phyloP scores from a whole-genome alignment of 2,329 filamentous ascomycete species.

The Lachnum nothofagi region DNA sequence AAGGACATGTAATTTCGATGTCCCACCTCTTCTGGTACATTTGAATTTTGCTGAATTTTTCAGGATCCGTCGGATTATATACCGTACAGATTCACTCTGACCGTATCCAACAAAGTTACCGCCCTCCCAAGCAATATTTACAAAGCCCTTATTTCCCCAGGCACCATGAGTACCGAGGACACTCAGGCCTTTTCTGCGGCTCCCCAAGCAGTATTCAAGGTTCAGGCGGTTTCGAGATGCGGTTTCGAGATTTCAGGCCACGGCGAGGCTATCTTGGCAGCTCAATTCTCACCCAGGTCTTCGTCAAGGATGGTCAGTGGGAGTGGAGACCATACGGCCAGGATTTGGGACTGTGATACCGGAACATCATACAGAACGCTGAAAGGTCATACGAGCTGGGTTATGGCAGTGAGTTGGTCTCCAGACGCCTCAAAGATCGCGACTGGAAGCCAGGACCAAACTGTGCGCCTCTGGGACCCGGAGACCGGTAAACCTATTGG shows the following conservation, averaged over 20 bases:
- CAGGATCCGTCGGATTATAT: slow-evolving; percentile 56
- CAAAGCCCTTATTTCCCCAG: slow-evolving; percentile 41
- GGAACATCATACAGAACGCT: slow-evolving; percentile 83
- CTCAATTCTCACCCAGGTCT: slow-evolving; percentile 75
- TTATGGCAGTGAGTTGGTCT: slow-evolving; percentile 80
- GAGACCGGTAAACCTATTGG: slow-evolving; percentile 71
- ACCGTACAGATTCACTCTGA: slow-evolving; percentile 60
- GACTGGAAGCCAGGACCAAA: slow-evolving; percentile 90
- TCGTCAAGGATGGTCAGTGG: slow-evolving; percentile 79
- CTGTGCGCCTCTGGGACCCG: slow-evolving; percentile 83
- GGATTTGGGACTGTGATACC: slow-evolving; percentile 93
- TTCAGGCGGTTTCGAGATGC: slow-evolving; percentile 86
- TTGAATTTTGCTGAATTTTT: slow-evolving; percentile 23
- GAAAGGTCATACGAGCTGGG: slow-evolving; percentile 84
- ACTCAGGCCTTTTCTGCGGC: slow-evolving; percentile 50
- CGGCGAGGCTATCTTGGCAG: slow-evolving; percentile 81
- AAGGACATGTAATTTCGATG: slow-evolving; percentile 58
- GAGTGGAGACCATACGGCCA: slow-evolving; percentile 82
- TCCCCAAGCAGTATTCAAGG: slow-evolving; percentile 89
- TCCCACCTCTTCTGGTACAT: neutral
- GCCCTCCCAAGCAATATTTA: slow-evolving; percentile 36
- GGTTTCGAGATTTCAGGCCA: slow-evolving; percentile 85
- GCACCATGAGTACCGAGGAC: slow-evolving; percentile 34
- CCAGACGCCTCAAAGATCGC: slow-evolving; percentile 77
- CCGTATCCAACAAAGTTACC: slow-evolving; percentile 39